phyloP scores from a whole-genome alignment of 2,329 filamentous ascomycete species.

The Fusarium goolgardi region DNA sequence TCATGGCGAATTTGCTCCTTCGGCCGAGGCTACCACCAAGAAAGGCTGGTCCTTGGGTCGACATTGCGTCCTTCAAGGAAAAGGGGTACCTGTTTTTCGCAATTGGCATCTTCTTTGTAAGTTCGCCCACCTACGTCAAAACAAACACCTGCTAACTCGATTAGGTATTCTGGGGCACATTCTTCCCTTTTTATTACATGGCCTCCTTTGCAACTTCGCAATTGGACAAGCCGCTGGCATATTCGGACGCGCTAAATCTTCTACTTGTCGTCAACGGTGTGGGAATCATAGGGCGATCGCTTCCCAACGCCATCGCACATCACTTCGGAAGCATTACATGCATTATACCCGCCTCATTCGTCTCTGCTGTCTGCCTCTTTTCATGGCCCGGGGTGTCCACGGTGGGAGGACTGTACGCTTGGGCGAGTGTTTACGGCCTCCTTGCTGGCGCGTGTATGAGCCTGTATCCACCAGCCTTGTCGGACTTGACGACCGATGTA shows the following conservation, averaged over 20 bases:
- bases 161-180: slow-evolving; percentile 11
- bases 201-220: slow-evolving; percentile 9
- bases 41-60: slow-evolving; percentile 15
- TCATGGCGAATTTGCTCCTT: slow-evolving; percentile 53
- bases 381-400: slow-evolving; percentile 48
- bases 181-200: slow-evolving; percentile 20
- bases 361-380: slow-evolving; percentile 43
- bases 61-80: slow-evolving; percentile 12
- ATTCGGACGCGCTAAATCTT: slow-evolving; percentile 1
- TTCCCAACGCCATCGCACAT: slow-evolving; percentile 11
- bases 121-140: neutral
- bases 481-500: slow-evolving; percentile 53
- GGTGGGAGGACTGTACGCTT: slow-evolving; percentile 44
- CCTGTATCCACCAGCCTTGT: slow-evolving; percentile 62
- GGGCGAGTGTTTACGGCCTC: slow-evolving; percentile 60
- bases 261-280: slow-evolving; percentile 13
- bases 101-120: slow-evolving; percentile 14
- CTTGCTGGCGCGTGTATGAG: slow-evolving; percentile 62
- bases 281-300: neutral
- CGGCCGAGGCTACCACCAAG: slow-evolving; percentile 44
- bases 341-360: slow-evolving; percentile 55
- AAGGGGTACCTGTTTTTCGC: slow-evolving; percentile 12
- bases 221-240: neutral
- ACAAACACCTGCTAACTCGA: neutral
- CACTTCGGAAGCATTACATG: slow-evolving; percentile 64